Percentiles rank a stretch among this genome's conserved stretches.
Conservation (phyloP, 805 yeast genomes). For the Isabelozyma gotoi region DNA sequence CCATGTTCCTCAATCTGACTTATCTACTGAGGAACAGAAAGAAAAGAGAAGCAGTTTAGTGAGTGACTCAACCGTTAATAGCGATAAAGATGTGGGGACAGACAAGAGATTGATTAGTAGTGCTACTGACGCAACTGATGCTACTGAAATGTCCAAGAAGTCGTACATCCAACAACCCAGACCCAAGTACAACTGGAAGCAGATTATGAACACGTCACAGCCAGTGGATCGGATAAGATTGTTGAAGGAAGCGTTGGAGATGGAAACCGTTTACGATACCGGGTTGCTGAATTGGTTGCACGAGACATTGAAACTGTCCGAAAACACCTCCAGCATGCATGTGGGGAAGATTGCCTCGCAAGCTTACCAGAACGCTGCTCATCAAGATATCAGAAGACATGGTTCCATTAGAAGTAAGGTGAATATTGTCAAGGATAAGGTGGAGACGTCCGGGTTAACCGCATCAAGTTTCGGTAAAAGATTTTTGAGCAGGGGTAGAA, state of each 20-base stretch:
- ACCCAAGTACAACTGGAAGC: slow-evolving; percentile 42
- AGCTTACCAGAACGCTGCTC: slow-evolving; percentile 66
- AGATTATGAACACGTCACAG: slow-evolving; percentile 38
- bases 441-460: slow-evolving; percentile 43
- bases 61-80: neutral
- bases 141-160: slow-evolving; percentile 7
- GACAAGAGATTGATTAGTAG: neutral
- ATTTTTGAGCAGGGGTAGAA: slow-evolving; percentile 56
- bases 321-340: slow-evolving; percentile 33
- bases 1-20: neutral
- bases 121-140: slow-evolving; percentile 8
- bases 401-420: slow-evolving; percentile 47
- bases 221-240: slow-evolving; percentile 41
- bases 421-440: slow-evolving; percentile 50
- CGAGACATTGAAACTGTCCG: slow-evolving; percentile 42
- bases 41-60: neutral
- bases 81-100: neutral
- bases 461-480: slow-evolving; percentile 59
- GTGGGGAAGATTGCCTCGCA: slow-evolving; percentile 58
- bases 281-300: slow-evolving; percentile 61
- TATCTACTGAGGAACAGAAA: neutral
- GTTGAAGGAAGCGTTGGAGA: slow-evolving; percentile 42
- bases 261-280: slow-evolving; percentile 47
- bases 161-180: slow-evolving; percentile 10
- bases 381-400: slow-evolving; percentile 52